Evolutionary conservation across 2,329 filamentous ascomycete genomes (phyloP).

Genomic region (Sclerotinia nivalis): DNA sequence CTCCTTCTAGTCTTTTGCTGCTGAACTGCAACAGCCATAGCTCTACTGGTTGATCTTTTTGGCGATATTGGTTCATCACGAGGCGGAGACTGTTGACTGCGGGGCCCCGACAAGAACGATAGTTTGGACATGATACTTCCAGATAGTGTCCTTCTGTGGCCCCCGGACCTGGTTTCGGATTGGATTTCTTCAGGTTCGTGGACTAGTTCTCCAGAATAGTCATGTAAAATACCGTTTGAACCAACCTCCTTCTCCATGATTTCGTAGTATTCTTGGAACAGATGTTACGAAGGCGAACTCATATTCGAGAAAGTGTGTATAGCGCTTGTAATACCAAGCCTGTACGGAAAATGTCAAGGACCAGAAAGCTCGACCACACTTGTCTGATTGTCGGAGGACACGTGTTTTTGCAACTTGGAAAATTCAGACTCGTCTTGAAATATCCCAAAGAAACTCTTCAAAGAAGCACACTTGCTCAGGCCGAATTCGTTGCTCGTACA

Average conservation of each 20-base stretch:
- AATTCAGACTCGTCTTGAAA: neutral
- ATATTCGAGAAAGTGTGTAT: neutral
- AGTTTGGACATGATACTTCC: slow-evolving; percentile 68
- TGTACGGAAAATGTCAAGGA: neutral
- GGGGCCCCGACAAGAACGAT: slow-evolving; percentile 56
- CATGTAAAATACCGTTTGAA: neutral
- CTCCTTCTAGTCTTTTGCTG: slow-evolving; percentile 64
- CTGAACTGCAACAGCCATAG: slow-evolving; percentile 43
- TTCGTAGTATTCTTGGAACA: neutral
- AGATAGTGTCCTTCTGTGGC: slow-evolving; percentile 40
- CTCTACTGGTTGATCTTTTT: slow-evolving; percentile 37
- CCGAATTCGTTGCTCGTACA: neutral
- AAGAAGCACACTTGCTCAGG: neutral
- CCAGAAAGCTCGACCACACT: neutral
- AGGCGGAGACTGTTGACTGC: slow-evolving; percentile 40
- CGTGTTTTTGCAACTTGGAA: slow-evolving; percentile 1
- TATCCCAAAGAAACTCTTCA: neutral
- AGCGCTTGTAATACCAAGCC: neutral
- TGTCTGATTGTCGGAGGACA: neutral
- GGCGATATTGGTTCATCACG: slow-evolving; percentile 36
- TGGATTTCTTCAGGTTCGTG: slow-evolving; percentile 22
- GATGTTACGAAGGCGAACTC: neutral
- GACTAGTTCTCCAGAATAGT: slow-evolving; percentile 4
- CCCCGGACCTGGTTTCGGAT: slow-evolving; percentile 45
- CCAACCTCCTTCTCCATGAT: slow-evolving; percentile 5